Evolutionary conservation across 2,329 filamentous ascomycete genomes (phyloP), one percentile per base, ranked within the genome.

Genomic region (Incumbomyces delicatus): DNA sequence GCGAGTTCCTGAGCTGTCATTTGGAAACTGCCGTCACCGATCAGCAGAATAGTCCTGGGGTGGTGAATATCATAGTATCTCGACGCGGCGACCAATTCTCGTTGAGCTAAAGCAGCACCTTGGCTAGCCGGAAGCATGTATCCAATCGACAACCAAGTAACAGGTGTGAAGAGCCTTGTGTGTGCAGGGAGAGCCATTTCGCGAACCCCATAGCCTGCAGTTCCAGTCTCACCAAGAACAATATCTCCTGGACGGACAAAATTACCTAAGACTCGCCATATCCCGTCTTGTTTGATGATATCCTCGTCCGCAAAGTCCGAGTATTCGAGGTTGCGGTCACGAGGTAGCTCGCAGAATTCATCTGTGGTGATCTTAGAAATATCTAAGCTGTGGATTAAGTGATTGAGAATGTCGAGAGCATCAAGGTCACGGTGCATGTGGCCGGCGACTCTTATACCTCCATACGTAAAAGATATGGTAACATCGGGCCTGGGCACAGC

Each of bases 321-420:
- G 0, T 77, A 77, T 56, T 79, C 77, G 7, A 71, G 71, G 27
- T 78, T 64, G 13, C 70, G 6, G 67, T 63, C 14, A 61, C 71
- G 52, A 2, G 54, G 2, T 63, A 58, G 2, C 62, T 60, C 7
- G 66, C 60, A 18, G 52, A 55, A 41, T 48, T 53, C 30, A 52
- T 52, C 40, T 54, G 46, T 49, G 57, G 57, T 44, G 53, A 57
- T 37, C 60, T 58, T 37, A 61, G 56, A n/a, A 54, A 76, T 70
- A 37, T 67, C 67, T 30, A 80, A 59, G 33, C 73, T 71, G 8
- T 79, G 66, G 27, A 81, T 74, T 17, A 94, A 64, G 61, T 85
- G 85, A 50, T 73, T 74, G 30, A 95, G 72, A 14, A 94, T 84
- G 41, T 83, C 81, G 49, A 80, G 80, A 81, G 92, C 89, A 50